Conservation (phyloP, 1,284 basidiomycete genomes). For the Xerocomus minutiporus region DNA sequence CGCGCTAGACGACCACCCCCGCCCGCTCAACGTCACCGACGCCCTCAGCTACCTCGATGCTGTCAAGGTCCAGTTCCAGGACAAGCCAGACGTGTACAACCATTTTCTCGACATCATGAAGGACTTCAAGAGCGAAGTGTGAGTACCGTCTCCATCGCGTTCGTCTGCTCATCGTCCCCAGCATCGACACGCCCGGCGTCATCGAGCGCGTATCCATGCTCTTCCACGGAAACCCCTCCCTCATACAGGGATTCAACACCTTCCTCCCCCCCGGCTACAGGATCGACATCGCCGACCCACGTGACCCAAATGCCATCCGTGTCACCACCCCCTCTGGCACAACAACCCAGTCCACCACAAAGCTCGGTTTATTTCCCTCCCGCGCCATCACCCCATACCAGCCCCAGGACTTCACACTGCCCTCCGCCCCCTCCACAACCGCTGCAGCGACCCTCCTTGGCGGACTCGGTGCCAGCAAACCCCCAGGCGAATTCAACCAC, state of each 20-base stretch:
- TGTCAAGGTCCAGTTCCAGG: conserved; percentile 90
- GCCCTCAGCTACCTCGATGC: conserved; percentile 97
- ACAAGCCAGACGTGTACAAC: conserved; percentile 95
- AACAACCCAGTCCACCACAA: conserved; percentile 57
- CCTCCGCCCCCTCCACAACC: conserved; percentile 35
- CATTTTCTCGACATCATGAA: conserved; percentile 99
- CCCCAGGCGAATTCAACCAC: conserved; percentile 85
- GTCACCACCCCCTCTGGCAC: conserved; percentile 93
- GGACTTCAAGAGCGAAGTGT: conserved; percentile 95
- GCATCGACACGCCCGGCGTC: conserved; percentile 98
- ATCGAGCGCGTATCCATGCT: conserved; percentile 95
- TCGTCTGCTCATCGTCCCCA: conserved; percentile 32
- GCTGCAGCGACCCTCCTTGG: conserved; percentile 61
- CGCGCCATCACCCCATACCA: conserved; percentile 47
- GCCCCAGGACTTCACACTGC: conserved; percentile 39
- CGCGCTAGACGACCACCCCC: conserved; percentile 27
- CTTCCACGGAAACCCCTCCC: conserved; percentile 88
- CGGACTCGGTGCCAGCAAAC: conserved; percentile 48
- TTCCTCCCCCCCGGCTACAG: conserved; percentile 96
- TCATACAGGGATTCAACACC: conserved; percentile 99
- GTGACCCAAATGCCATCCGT: conserved; percentile 80
- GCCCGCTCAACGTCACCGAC: conserved; percentile 80
- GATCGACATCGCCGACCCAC: conserved; percentile 83
- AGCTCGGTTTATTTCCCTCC: conserved; percentile 21
- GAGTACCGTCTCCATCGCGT: conserved; percentile 31